A percentile compares a stretch with the other conserved stretches of the same genome.
These are phyloP conservation scores for Microglena sp. DNA, from an alignment of 139 green algal species.

Conservation along the genomic window DNA sequence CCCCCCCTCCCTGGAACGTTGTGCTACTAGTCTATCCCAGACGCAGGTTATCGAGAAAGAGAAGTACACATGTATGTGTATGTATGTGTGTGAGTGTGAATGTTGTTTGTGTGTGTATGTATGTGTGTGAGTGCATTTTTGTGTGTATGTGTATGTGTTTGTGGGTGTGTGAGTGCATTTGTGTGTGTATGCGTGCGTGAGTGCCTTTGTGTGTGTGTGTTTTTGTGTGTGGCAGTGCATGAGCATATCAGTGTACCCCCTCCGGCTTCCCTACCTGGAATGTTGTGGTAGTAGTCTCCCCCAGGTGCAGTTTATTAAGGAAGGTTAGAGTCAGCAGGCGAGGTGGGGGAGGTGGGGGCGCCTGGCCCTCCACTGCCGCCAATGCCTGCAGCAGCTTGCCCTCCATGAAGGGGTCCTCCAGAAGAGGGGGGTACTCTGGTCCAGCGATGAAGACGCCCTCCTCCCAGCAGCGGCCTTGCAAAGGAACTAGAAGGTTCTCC, in stretches of 20 bases:
- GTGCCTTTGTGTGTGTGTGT: too few species aligned
- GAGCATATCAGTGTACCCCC: background rate
- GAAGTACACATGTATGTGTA: too few species aligned
- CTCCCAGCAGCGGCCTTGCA: conserved; percentile 36
- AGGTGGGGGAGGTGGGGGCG: background rate
- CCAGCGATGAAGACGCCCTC: conserved; percentile 36
- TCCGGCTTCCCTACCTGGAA: conserved; percentile 16
- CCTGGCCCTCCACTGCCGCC: background rate
- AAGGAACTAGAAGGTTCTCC: conserved; percentile 32
- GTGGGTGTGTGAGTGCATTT: too few species aligned
- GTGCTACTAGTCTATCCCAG: conserved; percentile 12
- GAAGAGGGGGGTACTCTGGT: conserved; percentile 12
- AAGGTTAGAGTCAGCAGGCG: conserved; percentile 18
- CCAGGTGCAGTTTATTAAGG: conserved; percentile 15
- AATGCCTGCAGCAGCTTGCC: conserved; percentile 10
- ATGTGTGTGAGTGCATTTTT: too few species aligned
- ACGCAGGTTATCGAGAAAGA: conserved; percentile 19
- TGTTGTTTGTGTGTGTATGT: too few species aligned
- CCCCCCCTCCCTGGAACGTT: conserved; percentile 15
- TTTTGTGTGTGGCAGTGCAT: too few species aligned
- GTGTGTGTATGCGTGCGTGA: too few species aligned
- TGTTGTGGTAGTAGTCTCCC: conserved; percentile 11
- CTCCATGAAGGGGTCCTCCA: conserved; percentile 35
- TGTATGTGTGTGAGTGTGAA: too few species aligned
- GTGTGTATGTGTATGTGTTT: too few species aligned